These are phyloP conservation scores for Talaromyces stipitatus DNA, from an alignment of 495 filamentous ascomycete species.

Conservation along the genomic window DNA sequence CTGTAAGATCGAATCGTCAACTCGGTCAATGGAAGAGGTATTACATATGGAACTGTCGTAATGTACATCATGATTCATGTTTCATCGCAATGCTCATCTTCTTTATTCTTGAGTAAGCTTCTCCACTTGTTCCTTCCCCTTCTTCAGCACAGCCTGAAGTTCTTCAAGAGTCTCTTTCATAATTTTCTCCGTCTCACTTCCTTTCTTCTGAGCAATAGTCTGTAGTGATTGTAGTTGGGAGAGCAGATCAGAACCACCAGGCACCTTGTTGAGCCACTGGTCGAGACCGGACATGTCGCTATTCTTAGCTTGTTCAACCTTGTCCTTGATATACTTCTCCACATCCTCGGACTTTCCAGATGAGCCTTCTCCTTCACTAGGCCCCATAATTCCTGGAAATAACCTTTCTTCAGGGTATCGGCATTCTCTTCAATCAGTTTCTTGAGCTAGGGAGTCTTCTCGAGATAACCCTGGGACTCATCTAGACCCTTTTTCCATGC, in stretches of 20 bases:
- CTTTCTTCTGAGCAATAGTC: slow-evolving; percentile 47
- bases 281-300: slow-evolving; percentile 30
- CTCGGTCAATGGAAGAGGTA: too few species aligned
- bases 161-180: slow-evolving; percentile 52
- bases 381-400: slow-evolving; percentile 45
- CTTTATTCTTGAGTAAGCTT: slow-evolving; percentile 27
- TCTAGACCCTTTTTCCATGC: slow-evolving; percentile 57
- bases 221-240: slow-evolving; percentile 47
- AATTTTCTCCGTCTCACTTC: slow-evolving; percentile 52
- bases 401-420: slow-evolving; percentile 50
- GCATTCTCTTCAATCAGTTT: slow-evolving; percentile 54
- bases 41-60: too few species aligned
- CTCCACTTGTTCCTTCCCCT: slow-evolving; percentile 31
- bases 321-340: slow-evolving; percentile 50
- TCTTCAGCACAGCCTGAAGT: slow-evolving; percentile 36
- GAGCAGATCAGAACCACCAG: slow-evolving; percentile 45
- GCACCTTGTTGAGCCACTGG: slow-evolving; percentile 44
- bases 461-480: slow-evolving; percentile 52
- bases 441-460: slow-evolving; percentile 61
- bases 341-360: slow-evolving; percentile 47
- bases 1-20: too few species aligned
- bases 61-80: background rate
- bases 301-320: slow-evolving; percentile 45
- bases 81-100: background rate
- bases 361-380: slow-evolving; percentile 46